Evolutionary conservation across 139 green algal genomes (phyloP), one percentile per base, ranked within the genome.

Genomic region (Micromonas pusilla): DNA sequence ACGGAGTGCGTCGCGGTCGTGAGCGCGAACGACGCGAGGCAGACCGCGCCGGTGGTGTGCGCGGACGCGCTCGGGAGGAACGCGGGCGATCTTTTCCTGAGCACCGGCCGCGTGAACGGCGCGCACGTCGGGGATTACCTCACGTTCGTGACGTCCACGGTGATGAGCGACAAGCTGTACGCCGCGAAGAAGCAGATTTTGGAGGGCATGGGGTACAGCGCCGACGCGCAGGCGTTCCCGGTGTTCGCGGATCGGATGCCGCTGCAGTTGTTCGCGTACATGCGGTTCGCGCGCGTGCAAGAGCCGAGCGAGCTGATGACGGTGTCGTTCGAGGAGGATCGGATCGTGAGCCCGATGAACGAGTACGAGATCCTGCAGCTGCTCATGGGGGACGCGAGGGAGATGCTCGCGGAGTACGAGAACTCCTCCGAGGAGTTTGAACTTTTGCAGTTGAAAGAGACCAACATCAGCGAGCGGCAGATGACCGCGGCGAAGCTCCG

Each of bases 291-390:
- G 0, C 87, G 94, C 0, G 71, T 96, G 13, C 83, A 89, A 28
- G 87, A 96, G 62, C 26, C 83, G 0, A 87, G 74, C 4, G 72
- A 90, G 76, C 79, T 96, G 2, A 82, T 88, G 23, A 86, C 86
- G 79, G 84, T 97, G n/a, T 89, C 78, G 13, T 97, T 98, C 84
- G 91, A 97, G 4, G 52, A 90, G 39, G 94, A 98, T 79, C 74
- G 72, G 34, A 79, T 86, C n/a, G 32, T 87, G 6, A 72, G 19
- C 53, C 86, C 89, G 71, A 86, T 92, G 78, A 98, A 98, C 82
- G 94, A 98, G 88, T 98, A 98, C 79, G 94, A 98, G 85, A 85
- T 96, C 64, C 86, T 98, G 76, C 90, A 96, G 85, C 80, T 98
- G 63, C 82, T 98, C 31, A 91, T 97, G 88, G 87, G 83, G 3